Percentiles rank a stretch among this genome's conserved stretches.
phyloP scores from a whole-genome alignment of 495 filamentous ascomycete genomes.

The Durotheca rogersii region DNA sequence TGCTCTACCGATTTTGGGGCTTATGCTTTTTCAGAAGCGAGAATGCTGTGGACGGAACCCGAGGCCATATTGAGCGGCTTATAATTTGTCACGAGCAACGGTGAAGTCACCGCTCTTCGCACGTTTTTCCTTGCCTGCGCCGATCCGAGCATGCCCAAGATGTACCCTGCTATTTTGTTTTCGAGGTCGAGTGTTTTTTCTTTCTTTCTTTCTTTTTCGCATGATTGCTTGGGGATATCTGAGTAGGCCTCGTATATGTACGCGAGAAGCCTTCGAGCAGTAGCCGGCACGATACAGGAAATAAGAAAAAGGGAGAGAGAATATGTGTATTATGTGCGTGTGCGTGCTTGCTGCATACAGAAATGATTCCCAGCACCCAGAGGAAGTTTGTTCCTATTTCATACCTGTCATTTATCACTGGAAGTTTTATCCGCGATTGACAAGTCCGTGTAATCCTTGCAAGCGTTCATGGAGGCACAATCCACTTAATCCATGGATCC shows the following conservation, averaged over 20 bases:
- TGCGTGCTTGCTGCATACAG: too few relatives aligned
- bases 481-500: conserved; percentile 21
- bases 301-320: neutral
- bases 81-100: conserved; percentile 17
- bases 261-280: neutral
- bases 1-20: conserved; percentile 11
- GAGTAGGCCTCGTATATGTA: conserved; percentile 10
- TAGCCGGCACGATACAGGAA: neutral
- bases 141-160: too few relatives aligned
- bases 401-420: conserved; percentile 15
- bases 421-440: conserved; percentile 24
- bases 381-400: conserved; percentile 14
- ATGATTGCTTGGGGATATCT: neutral
- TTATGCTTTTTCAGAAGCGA: conserved; percentile 23
- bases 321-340: neutral
- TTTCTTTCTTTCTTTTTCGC: too few relatives aligned
- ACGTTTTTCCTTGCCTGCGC: neutral
- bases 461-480: conserved; percentile 27
- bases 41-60: conserved; percentile 16
- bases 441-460: conserved; percentile 28
- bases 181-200: neutral
- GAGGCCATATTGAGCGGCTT: conserved; percentile 10
- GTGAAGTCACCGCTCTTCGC: conserved; percentile 31
- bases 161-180: too few relatives aligned
- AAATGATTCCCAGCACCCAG: conserved; percentile 4